Evolutionary conservation across 768 basidiomycete species (phyloP).

Genomic region (Tricholoma terreum): DNA sequence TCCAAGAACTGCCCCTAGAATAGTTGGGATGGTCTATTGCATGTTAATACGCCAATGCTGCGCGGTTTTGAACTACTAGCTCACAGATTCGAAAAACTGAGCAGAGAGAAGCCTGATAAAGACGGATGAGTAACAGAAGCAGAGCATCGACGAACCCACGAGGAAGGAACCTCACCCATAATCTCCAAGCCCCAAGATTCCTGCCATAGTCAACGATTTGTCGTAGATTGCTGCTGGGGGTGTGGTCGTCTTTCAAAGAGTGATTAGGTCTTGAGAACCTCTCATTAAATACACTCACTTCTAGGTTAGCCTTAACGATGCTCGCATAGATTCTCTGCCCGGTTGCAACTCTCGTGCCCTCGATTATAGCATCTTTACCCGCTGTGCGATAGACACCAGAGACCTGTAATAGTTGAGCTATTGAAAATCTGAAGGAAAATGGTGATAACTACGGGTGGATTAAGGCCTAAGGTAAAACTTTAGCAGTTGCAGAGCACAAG

Average conservation of each 20-base stretch:
- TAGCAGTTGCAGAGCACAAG: neutral
- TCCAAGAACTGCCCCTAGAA: conserved; percentile 44
- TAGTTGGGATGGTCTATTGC: conserved; percentile 39
- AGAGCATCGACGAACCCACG: conserved; percentile 1
- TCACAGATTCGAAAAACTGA: conserved; percentile 39
- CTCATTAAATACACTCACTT: conserved; percentile 27
- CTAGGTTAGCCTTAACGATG: conserved; percentile 36
- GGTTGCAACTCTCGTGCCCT: conserved; percentile 23
- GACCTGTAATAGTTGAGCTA: conserved; percentile 24
- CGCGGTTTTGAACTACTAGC: conserved; percentile 2
- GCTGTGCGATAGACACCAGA: conserved; percentile 42
- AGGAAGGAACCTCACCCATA: conserved; percentile 23
- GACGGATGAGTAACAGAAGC: neutral
- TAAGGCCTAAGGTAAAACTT: conserved; percentile 21
- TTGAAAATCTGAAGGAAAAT: neutral
- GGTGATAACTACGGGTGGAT: conserved; percentile 28
- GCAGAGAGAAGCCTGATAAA: conserved; percentile 28
- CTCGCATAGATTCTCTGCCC: conserved; percentile 33
- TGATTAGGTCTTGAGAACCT: neutral
- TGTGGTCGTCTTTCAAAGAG: conserved; percentile 17
- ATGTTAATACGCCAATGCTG: neutral
- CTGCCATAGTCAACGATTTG: conserved; percentile 19
- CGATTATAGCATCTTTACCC: conserved; percentile 23
- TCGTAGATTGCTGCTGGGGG: conserved; percentile 18
- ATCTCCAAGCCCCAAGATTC: conserved; percentile 31